Evolutionary conservation across 495 filamentous ascomycete genomes (phyloP), one percentile per base, ranked within the genome.

Genomic region (Lasiosphaeria hispida): DNA sequence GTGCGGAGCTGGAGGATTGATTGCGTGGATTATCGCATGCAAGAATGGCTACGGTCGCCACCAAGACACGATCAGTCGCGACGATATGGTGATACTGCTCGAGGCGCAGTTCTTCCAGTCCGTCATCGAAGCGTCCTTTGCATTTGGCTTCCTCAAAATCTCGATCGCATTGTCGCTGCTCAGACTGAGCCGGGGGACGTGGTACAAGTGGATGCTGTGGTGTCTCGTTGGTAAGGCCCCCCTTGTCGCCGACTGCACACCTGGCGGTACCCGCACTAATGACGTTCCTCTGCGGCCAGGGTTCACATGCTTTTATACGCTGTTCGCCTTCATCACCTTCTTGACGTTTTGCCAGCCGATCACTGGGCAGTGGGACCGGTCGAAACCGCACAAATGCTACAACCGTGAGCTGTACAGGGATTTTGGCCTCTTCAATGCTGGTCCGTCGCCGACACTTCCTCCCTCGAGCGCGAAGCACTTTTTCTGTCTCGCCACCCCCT

Each of bases 121-220:
- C 37, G 63, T 63, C 13, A 68, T 76, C 30, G 74, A 75, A 47
- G 62, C 75, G 10, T 62, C 59, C 10, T 71, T 70, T 55, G 75
- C 69, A 0, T 74, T 78, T 56, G 71, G 71, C 30, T 66, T 77
- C 10, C 69, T 78, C 59, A 80, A 80, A 64, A 68, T 78, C 44
- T 77, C 77, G 1, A 73, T 79, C 39, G 73, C 71, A 15, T 11
- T 72, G 43, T 72, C 69, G 9, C 61, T 72, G 4, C 53, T 69
- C 1, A 42, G 69, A 5, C 58, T 72, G 7, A 63, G 55, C 30
- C 60, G 55, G 30, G 61, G 62, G 23, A 70, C 40, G 15, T 58
- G 56, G 63, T 75, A 63, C 57, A 60, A 50, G 18, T 59, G 42
- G 56, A 61, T 62, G 37, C 54, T 70, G 48, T 69, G 63, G 59